Evolutionary conservation across 208 protist genomes (phyloP).

Genomic region (Acanthamoeba lenticulata): DNA sequence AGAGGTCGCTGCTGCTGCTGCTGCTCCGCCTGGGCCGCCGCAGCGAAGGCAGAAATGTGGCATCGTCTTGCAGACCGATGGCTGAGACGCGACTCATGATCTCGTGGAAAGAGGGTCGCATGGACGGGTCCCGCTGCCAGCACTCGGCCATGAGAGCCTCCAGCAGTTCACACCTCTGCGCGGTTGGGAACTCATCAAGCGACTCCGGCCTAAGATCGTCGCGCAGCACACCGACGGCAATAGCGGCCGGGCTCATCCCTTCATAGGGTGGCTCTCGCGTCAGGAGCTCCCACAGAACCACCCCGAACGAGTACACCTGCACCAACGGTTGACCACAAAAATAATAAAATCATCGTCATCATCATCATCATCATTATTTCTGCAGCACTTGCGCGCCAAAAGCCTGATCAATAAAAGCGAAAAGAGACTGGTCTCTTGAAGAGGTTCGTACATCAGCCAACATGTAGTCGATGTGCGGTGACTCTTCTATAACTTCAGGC

Average conservation of each 20-base stretch:
- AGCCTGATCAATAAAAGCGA: neutral
- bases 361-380: neutral
- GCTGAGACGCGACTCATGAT: neutral
- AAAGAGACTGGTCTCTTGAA: neutral
- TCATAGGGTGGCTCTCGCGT: neutral
- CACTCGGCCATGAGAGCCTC: neutral
- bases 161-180: neutral
- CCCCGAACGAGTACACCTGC: constrained; percentile 1
- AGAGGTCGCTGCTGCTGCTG: neutral
- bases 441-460: neutral
- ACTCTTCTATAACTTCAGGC: neutral
- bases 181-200: neutral
- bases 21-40: neutral
- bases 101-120: constrained; percentile 5
- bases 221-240: constrained; percentile 13
- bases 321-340: neutral
- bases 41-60: neutral
- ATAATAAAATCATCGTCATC: neutral
- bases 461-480: neutral
- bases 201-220: neutral
- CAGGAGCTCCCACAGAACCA: constrained; percentile 36
- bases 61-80: neutral
- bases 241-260: neutral
- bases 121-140: constrained; percentile 14
- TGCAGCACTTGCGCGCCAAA: too few species aligned